Conservation (phyloP, 257 asterid species). For the Solanum bulbocastanum region DNA sequence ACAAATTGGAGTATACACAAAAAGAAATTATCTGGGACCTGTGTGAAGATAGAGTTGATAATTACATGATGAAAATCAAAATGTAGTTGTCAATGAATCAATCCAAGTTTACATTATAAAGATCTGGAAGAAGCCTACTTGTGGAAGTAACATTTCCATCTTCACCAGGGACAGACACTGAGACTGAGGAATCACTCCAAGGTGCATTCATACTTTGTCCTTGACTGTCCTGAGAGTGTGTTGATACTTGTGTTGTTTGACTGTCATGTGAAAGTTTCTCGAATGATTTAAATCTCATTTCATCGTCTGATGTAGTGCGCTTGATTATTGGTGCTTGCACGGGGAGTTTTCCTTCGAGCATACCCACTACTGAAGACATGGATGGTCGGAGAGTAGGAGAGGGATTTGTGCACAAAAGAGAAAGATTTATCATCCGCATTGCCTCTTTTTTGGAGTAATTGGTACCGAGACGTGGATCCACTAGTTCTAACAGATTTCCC, state of each 20-base stretch:
- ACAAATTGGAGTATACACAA: background rate
- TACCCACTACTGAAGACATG: constrained; percentile 74
- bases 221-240: constrained; percentile 33
- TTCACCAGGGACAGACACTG: constrained; percentile 29
- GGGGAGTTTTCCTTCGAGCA: constrained; percentile 71
- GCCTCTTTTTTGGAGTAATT: constrained; percentile 51
- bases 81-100: background rate
- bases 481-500: constrained; percentile 73
- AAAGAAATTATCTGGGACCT: background rate
- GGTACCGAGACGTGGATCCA: constrained; percentile 63
- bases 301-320: constrained; percentile 29
- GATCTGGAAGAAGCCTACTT: constrained; percentile 29
- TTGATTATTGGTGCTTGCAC: constrained; percentile 71
- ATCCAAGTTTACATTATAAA: constrained; percentile 2
- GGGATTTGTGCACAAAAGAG: constrained; percentile 63
- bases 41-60: background rate
- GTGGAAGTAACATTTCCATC: constrained; percentile 31
- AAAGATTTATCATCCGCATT: constrained; percentile 49
- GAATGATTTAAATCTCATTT: constrained; percentile 53
- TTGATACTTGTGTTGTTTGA: constrained; percentile 37
- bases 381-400: constrained; percentile 73
- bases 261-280: constrained; percentile 62
- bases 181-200: constrained; percentile 52
- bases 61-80: background rate
- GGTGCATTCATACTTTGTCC: constrained; percentile 54